phyloP scores from a whole-genome alignment of 805 yeast genomes.

The Candida orba region DNA sequence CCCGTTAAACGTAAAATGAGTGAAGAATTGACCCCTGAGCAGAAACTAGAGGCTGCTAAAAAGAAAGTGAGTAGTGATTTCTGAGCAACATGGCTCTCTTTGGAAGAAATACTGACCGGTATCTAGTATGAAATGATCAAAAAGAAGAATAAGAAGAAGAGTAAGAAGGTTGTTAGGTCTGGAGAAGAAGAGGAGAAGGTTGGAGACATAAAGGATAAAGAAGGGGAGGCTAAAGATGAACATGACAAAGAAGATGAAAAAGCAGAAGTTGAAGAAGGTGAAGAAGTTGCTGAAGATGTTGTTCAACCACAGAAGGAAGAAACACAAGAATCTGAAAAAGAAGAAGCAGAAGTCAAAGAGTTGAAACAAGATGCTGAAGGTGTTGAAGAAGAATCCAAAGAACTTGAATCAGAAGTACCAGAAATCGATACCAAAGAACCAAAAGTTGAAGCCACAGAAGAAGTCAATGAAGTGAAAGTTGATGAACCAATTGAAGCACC shows the following conservation, averaged over 20 bases:
- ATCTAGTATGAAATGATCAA: constrained; percentile 56
- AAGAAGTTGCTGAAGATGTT: background rate
- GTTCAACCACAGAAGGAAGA: background rate
- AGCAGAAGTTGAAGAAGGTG: background rate
- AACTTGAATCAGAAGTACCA: background rate
- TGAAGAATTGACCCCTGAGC: constrained; percentile 39
- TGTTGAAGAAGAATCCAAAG: constrained; percentile 1
- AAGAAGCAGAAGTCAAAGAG: constrained; percentile 4
- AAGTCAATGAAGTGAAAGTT: background rate
- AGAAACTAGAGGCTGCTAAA: constrained; percentile 66
- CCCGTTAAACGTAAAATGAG: background rate
- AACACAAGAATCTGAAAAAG: no score
- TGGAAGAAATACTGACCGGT: background rate
- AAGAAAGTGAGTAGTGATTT: constrained; percentile 37
- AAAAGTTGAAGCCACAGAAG: background rate
- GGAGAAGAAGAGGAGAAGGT: constrained; percentile 3
- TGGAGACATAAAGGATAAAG: constrained; percentile 4
- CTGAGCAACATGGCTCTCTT: background rate
- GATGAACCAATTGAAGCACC: background rate
- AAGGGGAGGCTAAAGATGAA: constrained; percentile 3
- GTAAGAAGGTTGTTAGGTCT: constrained; percentile 24
- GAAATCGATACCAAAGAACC: background rate
- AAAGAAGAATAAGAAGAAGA: constrained; percentile 45
- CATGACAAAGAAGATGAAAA: background rate
- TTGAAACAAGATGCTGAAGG: constrained; percentile 1